A percentile compares a stretch with the other conserved stretches of the same genome.
phyloP scores from a whole-genome alignment of 2,329 filamentous ascomycete species.

The Thermochaetoides dissita region DNA sequence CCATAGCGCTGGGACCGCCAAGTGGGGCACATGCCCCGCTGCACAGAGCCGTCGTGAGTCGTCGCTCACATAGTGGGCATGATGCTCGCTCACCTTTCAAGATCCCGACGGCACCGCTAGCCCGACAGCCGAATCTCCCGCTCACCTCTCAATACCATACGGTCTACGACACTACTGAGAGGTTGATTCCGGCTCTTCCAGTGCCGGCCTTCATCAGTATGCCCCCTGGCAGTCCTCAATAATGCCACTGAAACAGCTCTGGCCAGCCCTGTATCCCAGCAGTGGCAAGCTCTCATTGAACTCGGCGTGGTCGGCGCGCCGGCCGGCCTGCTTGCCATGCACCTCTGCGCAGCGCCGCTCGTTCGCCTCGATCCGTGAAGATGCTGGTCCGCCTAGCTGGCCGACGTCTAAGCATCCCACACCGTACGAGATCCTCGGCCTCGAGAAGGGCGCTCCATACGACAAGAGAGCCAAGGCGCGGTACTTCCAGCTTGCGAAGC shows the following conservation, averaged over 20 bases:
- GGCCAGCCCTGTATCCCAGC: conserved; percentile 17
- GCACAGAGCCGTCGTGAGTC: no score
- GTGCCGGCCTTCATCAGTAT: conserved; percentile 6
- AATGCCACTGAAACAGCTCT: conserved; percentile 18
- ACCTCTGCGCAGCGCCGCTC: conserved; percentile 1
- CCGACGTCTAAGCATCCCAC: conserved; percentile 44
- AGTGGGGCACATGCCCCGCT: no score
- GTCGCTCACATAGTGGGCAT: no score
- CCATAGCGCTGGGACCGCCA: no score
- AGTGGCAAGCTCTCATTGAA: conserved; percentile 9
- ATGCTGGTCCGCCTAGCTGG: conserved; percentile 25
- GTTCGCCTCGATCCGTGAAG: conserved; percentile 11
- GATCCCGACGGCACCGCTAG: no score
- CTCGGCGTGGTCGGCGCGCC: conserved; percentile 14
- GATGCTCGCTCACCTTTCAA: no score
- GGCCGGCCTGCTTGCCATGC: not conserved
- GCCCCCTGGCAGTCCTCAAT: conserved; percentile 2
- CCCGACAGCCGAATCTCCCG: no score
- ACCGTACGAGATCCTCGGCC: conserved; percentile 77
- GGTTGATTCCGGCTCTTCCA: no score
- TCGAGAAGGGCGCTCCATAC: conserved; percentile 48
- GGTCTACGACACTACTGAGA: no score
- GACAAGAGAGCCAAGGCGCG: conserved; percentile 46
- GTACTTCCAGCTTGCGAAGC: conserved; percentile 85
- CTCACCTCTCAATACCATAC: no score